Evolutionary conservation across 176 grass and related monocot genomes (phyloP).

Genomic region (Echinochloa phyllopogon): DNA sequence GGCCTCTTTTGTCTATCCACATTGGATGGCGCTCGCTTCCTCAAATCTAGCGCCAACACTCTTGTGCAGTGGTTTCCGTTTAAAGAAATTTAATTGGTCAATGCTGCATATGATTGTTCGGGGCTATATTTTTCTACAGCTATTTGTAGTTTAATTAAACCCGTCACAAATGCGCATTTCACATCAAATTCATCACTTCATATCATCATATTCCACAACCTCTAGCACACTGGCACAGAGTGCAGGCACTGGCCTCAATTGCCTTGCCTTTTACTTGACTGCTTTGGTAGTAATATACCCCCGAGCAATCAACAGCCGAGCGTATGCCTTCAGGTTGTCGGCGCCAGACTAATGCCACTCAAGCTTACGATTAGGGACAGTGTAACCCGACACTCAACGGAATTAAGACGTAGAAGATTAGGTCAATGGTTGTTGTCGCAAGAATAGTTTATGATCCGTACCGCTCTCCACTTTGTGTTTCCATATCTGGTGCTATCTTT

Average conservation of each 20-base stretch:
- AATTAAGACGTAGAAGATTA: conserved; percentile 1
- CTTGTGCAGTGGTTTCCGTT: background rate
- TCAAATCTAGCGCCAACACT: conserved; percentile 12
- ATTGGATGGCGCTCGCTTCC: conserved; percentile 22
- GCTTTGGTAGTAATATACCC: too few relatives aligned
- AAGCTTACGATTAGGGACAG: background rate
- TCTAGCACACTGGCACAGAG: background rate
- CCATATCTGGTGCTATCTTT: background rate
- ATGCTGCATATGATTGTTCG: too few relatives aligned
- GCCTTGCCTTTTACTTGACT: background rate
- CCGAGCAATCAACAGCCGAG: too few relatives aligned
- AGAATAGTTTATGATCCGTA: background rate
- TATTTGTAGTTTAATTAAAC: too few relatives aligned
- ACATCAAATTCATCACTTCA: too few relatives aligned
- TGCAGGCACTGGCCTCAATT: background rate
- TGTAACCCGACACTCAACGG: background rate
- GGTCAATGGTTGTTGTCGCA: background rate
- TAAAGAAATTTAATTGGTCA: background rate
- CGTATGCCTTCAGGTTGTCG: background rate
- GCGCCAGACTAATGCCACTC: background rate
- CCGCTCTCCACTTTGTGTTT: background rate
- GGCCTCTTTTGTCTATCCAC: background rate
- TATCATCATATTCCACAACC: conserved; percentile 38
- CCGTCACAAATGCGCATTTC: too few relatives aligned
- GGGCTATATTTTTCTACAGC: too few relatives aligned